These are phyloP conservation scores for Debaryomyces nepalensis DNA, from an alignment of 1,139 yeast species.

Conservation along the genomic window DNA sequence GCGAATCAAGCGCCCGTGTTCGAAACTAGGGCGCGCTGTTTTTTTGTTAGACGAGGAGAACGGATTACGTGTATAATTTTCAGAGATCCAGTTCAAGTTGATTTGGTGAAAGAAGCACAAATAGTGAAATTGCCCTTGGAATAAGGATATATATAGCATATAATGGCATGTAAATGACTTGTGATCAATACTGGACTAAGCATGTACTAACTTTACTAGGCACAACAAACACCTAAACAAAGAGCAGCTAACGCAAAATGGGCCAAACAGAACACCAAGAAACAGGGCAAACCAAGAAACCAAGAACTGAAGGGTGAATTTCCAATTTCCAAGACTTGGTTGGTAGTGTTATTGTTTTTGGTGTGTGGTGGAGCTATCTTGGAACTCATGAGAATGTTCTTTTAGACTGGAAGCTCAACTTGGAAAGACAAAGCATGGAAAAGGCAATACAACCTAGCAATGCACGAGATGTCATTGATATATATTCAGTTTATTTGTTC, in stretches of 20 bases:
- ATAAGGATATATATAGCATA: not conserved
- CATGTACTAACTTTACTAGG: conserved; percentile 51
- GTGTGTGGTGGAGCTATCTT: conserved; percentile 84
- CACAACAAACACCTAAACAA: conserved; percentile 78
- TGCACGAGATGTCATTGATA: not conserved
- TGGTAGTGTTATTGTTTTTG: conserved; percentile 65
- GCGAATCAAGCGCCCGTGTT: not conserved
- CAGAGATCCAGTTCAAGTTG: not conserved
- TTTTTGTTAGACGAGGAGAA: not conserved
- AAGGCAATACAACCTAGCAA: not conserved
- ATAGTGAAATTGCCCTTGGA: not conserved
- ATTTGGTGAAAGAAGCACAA: no score
- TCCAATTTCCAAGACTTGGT: conserved; percentile 64
- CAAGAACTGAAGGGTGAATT: conserved; percentile 38
- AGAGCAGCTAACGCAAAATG: conserved; percentile 82
- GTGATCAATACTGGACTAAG: not conserved
- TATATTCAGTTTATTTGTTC: not conserved
- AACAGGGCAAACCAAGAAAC: conserved; percentile 66
- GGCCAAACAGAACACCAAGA: conserved; percentile 70
- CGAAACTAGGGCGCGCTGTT: not conserved
- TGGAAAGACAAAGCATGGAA: no score
- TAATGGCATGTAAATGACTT: conserved; percentile 1
- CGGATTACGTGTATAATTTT: conserved; percentile 3
- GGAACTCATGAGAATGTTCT: conserved; percentile 62
- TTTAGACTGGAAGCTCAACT: conserved; percentile 36